Conservation (phyloP, 2,329 filamentous ascomycete genomes). For the Cytospora chrysosperma region DNA sequence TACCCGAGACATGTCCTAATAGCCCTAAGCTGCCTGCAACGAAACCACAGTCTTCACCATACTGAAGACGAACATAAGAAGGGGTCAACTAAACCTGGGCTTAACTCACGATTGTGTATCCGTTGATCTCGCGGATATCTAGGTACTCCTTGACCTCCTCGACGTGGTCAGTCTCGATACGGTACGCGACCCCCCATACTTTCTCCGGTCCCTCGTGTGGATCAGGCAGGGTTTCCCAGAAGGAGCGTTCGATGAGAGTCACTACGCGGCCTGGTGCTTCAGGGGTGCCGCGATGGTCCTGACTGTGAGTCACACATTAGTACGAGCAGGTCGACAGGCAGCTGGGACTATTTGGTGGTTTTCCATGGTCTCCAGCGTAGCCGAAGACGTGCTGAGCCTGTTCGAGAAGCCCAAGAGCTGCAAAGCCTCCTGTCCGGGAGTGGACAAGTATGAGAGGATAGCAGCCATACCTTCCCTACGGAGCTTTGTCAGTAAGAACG, state of each 20-base stretch:
- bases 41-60: background rate
- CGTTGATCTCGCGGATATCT: constrained; percentile 95
- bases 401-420: background rate
- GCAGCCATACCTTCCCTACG: constrained; percentile 32
- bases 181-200: constrained; percentile 93
- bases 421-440: background rate
- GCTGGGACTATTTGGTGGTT: background rate
- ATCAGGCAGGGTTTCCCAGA: constrained; percentile 78
- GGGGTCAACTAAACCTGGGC: background rate
- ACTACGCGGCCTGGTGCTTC: constrained; percentile 86
- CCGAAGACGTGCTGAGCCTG: background rate
- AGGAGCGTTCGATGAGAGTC: constrained; percentile 80
- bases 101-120: constrained; percentile 68
- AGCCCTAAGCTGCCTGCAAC: background rate
- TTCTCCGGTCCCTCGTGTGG: constrained; percentile 59
- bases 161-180: constrained; percentile 71
- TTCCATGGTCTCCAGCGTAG: background rate
- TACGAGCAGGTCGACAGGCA: background rate
- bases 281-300: constrained; percentile 93
- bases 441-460: background rate
- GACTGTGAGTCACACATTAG: constrained; percentile 48
- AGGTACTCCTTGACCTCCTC: constrained; percentile 83
- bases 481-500: constrained; percentile 17
- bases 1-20: constrained; percentile 15
- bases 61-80: too few relatives aligned